Evolutionary conservation across 2,329 filamentous ascomycete genomes (phyloP).

Genomic region (Fusarium mundagurra): DNA sequence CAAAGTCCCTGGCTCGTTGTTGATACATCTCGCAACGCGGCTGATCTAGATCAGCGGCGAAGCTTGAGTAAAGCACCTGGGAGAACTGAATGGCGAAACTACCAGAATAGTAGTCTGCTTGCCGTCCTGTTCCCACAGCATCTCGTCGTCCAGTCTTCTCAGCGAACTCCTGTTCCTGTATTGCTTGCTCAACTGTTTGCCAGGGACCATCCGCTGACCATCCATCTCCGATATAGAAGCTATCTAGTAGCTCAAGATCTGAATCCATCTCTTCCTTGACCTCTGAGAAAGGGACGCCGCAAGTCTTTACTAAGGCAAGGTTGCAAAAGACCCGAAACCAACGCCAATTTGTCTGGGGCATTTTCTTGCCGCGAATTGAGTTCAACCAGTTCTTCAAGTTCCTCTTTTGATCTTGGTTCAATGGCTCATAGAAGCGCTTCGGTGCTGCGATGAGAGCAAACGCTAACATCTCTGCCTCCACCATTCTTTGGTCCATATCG

Average conservation of each 20-base stretch:
- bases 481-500: conserved; percentile 62
- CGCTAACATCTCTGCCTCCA: conserved; percentile 62
- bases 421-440: conserved; percentile 45
- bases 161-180: neutral
- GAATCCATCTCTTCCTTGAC: conserved; percentile 51
- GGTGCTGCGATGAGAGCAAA: conserved; percentile 59
- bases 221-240: conserved; percentile 56
- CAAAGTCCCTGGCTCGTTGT: conserved; percentile 54
- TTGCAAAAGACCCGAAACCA: conserved; percentile 64
- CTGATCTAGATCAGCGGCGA: conserved; percentile 54
- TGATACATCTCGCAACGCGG: conserved; percentile 50
- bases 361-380: conserved; percentile 54
- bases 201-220: conserved; percentile 61
- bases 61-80: conserved; percentile 57
- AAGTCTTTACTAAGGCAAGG: conserved; percentile 55
- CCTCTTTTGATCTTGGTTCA: conserved; percentile 42
- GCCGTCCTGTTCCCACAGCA: conserved; percentile 42
- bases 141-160: conserved; percentile 36
- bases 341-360: conserved; percentile 61
- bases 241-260: conserved; percentile 56
- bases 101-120: conserved; percentile 63
- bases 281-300: conserved; percentile 48
- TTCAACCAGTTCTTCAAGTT: conserved; percentile 55
- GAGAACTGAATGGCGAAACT: conserved; percentile 64
- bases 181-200: conserved; percentile 39